Evolutionary conservation across 768 basidiomycete genomes (phyloP), one percentile per base, ranked within the genome.

Genomic region (Gelatoporia subvermispora): DNA sequence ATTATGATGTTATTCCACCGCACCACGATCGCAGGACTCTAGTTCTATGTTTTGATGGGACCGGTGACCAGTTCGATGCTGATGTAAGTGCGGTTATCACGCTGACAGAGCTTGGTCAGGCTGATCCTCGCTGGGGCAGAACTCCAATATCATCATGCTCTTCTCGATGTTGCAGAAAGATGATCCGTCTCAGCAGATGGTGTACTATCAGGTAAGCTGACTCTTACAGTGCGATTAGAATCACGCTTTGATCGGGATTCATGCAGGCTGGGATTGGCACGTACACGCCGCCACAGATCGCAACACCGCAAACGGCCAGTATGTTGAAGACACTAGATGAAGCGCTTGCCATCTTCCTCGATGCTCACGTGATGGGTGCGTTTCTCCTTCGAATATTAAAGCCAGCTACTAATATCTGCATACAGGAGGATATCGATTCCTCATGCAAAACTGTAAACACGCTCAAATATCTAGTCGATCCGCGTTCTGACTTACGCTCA

Each of bases 351-450:
- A 71, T 67, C 41, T 77, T 85, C 54, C 70, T 88, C 10, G 63
- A 83, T 48, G 78, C 79, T 1, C 85, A 88, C 61, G 83, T 88
- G 15, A 85, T 84, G 81, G 76, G 81, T 82, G 43, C 17, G 71
- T n/a, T 8, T 47, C 13, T 17, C 37, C 24, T 11, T 34, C 3
- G n/a, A 7, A 20, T 46, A 34, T 39, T 40, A 39, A 45, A 9
- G 7, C 17, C 20, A n/a, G 21, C 22, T 8, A 11, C n/a, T 7
- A 38, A 42, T 38, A 9, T 15, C 20, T 51, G 41, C n/a, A n/a
- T n/a, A n/a, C 35, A 85, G 84, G 76, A 35, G 85, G 86, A 0
- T 88, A 88, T 50, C 82, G 83, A 54, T 89, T 88, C 63, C 66
- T 88, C 48, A 88, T 87, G 86, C 76, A 86, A 53, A 85, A 85